Percentiles rank a stretch among this genome's conserved stretches.
Evolutionary conservation across 352 stramenopile genomes (phyloP).

Genomic region (Phytophthora aleatoria): DNA sequence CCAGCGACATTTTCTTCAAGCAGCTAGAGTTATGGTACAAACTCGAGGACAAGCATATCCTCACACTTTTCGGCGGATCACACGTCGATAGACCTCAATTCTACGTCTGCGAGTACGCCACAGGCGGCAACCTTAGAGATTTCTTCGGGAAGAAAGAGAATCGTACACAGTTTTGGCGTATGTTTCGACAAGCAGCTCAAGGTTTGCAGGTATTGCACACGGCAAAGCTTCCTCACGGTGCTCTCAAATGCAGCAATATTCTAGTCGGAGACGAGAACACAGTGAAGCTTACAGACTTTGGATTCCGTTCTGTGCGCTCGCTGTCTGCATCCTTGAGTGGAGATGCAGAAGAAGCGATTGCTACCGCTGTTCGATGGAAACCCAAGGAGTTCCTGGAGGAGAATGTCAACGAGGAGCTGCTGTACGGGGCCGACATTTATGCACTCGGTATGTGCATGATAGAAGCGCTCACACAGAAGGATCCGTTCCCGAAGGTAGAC

Average conservation of each 20-base stretch:
- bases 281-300: conserved; percentile 41
- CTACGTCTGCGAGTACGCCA: conserved; percentile 18
- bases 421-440: conserved; percentile 31
- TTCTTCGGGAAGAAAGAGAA: conserved; percentile 8
- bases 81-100: conserved; percentile 24
- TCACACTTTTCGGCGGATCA: conserved; percentile 40
- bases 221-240: conserved; percentile 3
- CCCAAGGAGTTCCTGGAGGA: conserved; percentile 30
- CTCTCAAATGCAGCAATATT: conserved; percentile 44
- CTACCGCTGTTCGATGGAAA: conserved; percentile 30
- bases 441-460: conserved; percentile 38
- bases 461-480: conserved; percentile 23
- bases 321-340: conserved; percentile 17
- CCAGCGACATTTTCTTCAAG: conserved; percentile 14
- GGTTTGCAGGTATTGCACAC: conserved; percentile 7
- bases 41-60: conserved; percentile 32
- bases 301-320: conserved; percentile 17
- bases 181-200: conserved; percentile 8
- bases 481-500: conserved; percentile 11
- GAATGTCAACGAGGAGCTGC: background rate
- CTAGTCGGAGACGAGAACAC: conserved; percentile 43
- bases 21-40: conserved; percentile 34
- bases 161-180: conserved; percentile 1
- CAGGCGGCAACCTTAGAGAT: conserved; percentile 1
- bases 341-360: background rate